Evolutionary conservation across 495 filamentous ascomycete species (phyloP), one percentile per base, ranked within the genome.

Genomic region (Aspergillus hancockii): DNA sequence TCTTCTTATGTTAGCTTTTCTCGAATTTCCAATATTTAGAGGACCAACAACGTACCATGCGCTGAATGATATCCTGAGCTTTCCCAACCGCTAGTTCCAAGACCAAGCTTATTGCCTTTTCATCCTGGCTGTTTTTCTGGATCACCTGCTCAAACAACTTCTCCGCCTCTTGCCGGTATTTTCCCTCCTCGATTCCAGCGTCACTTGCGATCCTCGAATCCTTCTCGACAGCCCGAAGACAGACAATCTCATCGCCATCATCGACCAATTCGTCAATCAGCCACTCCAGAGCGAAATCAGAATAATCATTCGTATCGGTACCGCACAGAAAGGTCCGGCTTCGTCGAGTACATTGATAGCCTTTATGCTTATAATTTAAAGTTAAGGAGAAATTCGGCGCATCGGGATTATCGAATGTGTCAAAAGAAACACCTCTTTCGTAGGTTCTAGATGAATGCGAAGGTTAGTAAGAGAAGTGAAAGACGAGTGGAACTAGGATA

Each of bases 221-320:
- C 67, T 88, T 93, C 64, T 97, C 93, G 40, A 98, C 83, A 7
- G 96, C 94, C 32, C 91, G 82, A 40, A 98, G 82, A 73, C 94
- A 98, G 34, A 98, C 88, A 53, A 98, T 90, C 74, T 98, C 91
- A 67, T 98, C 94, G 12, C 95, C 94, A 71, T 98, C 94, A 65
- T 97, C 93, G 21, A 97, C 93, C 61, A 98, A 79, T 68, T 97
- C 92, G 67, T 95, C 91, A 28, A 98, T 83, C 49, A 97, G 81
- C 92, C 93, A 98, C 69, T 95, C 87, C 13, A 98, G 80, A 9
- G 94, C 94, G 76, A 91, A 95, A 50, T 97, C 92, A 19, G 93
- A 97, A 74, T 98, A 98, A 57, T 91, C 86, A 65, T 98, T 94
- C 68, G 95, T 89, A 71, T 98, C 94, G 31, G 92, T 91, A 1